These are phyloP conservation scores for Prunella vulgaris DNA, from an alignment of 257 asterid genomes.

Conservation along the genomic window DNA sequence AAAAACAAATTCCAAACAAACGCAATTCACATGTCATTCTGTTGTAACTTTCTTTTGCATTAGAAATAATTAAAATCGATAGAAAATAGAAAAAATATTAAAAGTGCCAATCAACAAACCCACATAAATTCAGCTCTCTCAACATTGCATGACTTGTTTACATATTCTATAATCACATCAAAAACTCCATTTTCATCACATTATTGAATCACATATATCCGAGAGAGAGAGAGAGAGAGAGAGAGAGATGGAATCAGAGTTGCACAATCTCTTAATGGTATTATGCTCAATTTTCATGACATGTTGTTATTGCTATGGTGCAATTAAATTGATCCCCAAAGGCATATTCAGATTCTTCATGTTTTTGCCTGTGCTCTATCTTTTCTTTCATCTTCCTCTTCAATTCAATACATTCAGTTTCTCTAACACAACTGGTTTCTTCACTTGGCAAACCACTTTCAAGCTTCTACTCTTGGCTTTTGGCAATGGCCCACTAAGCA, in stretches of 20 bases:
- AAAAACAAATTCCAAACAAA: background rate
- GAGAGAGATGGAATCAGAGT: conserved; percentile 30
- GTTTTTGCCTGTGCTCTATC: conserved; percentile 31
- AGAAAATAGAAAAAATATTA: no score
- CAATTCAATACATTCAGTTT: conserved; percentile 25
- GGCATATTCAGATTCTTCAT: conserved; percentile 35
- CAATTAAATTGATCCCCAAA: conserved; percentile 28
- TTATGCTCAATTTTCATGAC: conserved; percentile 24
- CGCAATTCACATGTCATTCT: conserved; percentile 1
- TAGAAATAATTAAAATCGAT: background rate
- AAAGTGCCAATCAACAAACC: background rate
- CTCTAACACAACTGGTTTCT: conserved; percentile 28
- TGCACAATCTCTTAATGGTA: conserved; percentile 29
- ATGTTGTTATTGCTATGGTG: conserved; percentile 36
- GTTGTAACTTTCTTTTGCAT: background rate
- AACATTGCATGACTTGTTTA: conserved; percentile 24
- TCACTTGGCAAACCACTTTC: conserved; percentile 40
- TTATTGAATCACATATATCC: background rate
- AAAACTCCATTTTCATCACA: background rate
- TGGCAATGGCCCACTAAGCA: conserved; percentile 41
- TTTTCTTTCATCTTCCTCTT: conserved; percentile 33
- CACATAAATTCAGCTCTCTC: conserved; percentile 10
- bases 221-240: background rate
- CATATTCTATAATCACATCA: background rate
- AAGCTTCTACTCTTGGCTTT: conserved; percentile 45